phyloP scores from a whole-genome alignment of 2,329 filamentous ascomycete species.

The Verruconis gallopava region DNA sequence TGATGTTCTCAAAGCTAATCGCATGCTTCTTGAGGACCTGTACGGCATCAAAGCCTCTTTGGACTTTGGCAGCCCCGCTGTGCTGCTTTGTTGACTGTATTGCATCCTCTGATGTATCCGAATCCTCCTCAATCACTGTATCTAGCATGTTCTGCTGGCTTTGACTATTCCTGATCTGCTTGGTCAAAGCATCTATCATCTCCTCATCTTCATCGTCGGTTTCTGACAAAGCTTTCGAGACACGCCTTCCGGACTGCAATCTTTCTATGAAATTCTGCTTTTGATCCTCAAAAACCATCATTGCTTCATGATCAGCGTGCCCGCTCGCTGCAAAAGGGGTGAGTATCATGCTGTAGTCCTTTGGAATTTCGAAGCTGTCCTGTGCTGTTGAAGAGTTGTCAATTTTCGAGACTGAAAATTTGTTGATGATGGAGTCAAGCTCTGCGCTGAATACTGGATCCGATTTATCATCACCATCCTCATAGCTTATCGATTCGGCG shows the following conservation, averaged over 20 bases:
- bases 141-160: neutral
- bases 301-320: conserved; percentile 3
- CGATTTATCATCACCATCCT: neutral
- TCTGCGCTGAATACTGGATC: conserved; percentile 2
- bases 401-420: neutral
- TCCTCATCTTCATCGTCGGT: conserved; percentile 1
- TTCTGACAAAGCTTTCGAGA: neutral
- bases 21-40: conserved; percentile 28
- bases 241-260: neutral
- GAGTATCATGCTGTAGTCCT: conserved; percentile 6
- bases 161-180: neutral
- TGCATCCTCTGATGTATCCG: neutral
- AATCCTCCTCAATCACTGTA: neutral
- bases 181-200: neutral
- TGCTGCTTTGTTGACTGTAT: too few relatives aligned
- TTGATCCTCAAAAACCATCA: conserved; percentile 1
- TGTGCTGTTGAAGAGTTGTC: neutral
- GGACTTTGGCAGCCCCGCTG: neutral
- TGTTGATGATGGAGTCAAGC: conserved; percentile 4
- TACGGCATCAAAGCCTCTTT: conserved; percentile 21
- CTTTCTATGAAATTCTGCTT: neutral
- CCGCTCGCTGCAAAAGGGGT: neutral
- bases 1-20: conserved; percentile 19
- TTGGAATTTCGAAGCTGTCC: conserved; percentile 5
- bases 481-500: neutral